phyloP scores from a whole-genome alignment of 2,329 filamentous ascomycete species.

The Dryadomyces quercus-mongolicae region DNA sequence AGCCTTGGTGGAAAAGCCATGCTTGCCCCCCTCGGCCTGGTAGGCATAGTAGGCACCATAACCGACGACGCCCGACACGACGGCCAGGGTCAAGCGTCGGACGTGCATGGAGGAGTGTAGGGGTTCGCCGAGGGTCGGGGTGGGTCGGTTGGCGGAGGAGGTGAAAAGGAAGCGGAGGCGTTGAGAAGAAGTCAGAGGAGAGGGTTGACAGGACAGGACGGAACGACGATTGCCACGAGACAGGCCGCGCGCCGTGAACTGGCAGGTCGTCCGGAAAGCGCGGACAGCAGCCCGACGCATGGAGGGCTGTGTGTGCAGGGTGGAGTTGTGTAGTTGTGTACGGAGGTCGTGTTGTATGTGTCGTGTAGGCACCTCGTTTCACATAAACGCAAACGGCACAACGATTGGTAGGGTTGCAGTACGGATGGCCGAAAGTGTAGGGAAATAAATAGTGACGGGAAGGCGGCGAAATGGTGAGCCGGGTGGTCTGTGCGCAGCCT shows the following conservation, averaged over 20 bases:
- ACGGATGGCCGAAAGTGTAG: too few relatives aligned
- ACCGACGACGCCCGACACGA: constrained; percentile 60
- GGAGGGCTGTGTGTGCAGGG: constrained; percentile 14
- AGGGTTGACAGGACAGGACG: background rate
- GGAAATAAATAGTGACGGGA: too few relatives aligned
- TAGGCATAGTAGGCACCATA: constrained; percentile 70
- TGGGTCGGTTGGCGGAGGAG: constrained; percentile 18
- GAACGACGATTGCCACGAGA: constrained; percentile 36
- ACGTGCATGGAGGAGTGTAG: constrained; percentile 64
- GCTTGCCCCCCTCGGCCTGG: constrained; percentile 24
- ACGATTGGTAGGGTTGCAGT: too few relatives aligned
- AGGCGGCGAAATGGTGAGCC: background rate
- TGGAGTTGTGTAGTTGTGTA: too few relatives aligned
- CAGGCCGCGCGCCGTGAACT: constrained; percentile 49
- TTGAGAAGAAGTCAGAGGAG: constrained; percentile 7
- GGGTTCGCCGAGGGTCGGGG: constrained; percentile 29
- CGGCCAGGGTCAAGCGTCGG: constrained; percentile 52
- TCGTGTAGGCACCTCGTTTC: too few relatives aligned
- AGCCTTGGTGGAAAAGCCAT: constrained; percentile 6
- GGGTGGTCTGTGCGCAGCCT: constrained; percentile 1
- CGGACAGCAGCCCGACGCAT: constrained; percentile 66
- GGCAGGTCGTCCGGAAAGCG: constrained; percentile 56
- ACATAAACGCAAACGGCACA: too few relatives aligned
- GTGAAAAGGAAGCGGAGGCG: constrained; percentile 1
- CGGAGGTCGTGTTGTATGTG: too few relatives aligned